These are phyloP conservation scores for Miscanthus sacchariflorus DNA, from an alignment of 202 grass and related monocot genomes.

Conservation along the genomic window DNA sequence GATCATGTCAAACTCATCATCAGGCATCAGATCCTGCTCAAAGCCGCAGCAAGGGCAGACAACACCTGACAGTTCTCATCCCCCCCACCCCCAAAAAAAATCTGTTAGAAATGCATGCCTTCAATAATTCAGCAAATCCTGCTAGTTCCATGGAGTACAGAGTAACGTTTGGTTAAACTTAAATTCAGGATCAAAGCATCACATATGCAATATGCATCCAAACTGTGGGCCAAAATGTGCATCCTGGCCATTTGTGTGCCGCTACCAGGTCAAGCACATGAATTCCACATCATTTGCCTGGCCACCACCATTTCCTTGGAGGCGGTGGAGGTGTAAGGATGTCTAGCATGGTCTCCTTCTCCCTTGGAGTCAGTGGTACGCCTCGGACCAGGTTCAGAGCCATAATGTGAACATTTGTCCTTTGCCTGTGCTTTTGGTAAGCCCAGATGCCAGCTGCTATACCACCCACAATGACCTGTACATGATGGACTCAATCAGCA, in stretches of 20 bases:
- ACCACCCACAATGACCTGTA: slow-evolving; percentile 79
- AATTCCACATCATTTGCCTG: slow-evolving; percentile 38
- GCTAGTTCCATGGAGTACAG: slow-evolving; percentile 21
- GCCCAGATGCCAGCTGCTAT: slow-evolving; percentile 76
- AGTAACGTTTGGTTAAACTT: neutral
- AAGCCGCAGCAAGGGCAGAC: neutral
- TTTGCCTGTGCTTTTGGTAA: slow-evolving; percentile 83
- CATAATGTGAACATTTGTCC: slow-evolving; percentile 92
- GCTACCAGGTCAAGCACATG: neutral
- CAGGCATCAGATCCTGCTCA: neutral
- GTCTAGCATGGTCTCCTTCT: slow-evolving; percentile 89
- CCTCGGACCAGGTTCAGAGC: slow-evolving; percentile 83
- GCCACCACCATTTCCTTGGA: slow-evolving; percentile 67
- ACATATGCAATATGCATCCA: neutral
- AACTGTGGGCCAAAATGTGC: neutral
- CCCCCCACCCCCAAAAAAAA: neutral
- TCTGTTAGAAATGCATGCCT: neutral
- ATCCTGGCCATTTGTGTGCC: neutral
- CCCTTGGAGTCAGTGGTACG: slow-evolving; percentile 76
- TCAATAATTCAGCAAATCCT: neutral
- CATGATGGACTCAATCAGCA: slow-evolving; percentile 12
- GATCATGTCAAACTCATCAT: no score
- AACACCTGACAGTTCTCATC: neutral
- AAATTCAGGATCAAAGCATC: neutral
- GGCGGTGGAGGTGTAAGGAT: slow-evolving; percentile 69